These are phyloP conservation scores for Shiraia sp. DNA, from an alignment of 2,329 filamentous ascomycete species.

Conservation along the genomic window DNA sequence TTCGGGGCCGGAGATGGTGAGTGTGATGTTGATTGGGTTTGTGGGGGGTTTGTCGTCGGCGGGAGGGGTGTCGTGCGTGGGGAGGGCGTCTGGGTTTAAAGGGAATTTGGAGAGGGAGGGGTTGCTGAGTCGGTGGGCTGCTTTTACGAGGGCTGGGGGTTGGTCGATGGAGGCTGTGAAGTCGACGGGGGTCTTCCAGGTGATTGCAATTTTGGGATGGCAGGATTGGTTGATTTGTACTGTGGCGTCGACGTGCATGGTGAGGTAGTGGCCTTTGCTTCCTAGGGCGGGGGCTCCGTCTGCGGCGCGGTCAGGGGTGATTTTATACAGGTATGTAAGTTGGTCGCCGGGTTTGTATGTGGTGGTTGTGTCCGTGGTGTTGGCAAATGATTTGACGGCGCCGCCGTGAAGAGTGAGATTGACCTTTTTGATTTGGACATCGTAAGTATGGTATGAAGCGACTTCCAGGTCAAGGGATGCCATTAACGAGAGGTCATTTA, in stretches of 20 bases:
- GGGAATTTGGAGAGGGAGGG: slow-evolving; percentile 23
- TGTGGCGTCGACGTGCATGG: slow-evolving; percentile 64
- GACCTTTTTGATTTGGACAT: slow-evolving; percentile 65
- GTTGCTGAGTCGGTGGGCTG: slow-evolving; percentile 35
- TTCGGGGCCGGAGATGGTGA: slow-evolving; percentile 70
- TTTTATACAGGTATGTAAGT: slow-evolving; percentile 72
- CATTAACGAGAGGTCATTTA: slow-evolving; percentile 59
- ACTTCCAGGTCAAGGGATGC: slow-evolving; percentile 76
- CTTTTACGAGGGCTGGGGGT: slow-evolving; percentile 46
- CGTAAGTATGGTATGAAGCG: slow-evolving; percentile 69
- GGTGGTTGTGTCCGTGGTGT: slow-evolving; percentile 57
- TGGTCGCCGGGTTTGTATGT: slow-evolving; percentile 73
- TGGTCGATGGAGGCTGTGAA: slow-evolving; percentile 55
- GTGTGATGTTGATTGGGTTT: slow-evolving; percentile 69
- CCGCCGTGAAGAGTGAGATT: slow-evolving; percentile 62
- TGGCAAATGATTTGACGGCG: slow-evolving; percentile 56
- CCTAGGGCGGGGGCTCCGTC: slow-evolving; percentile 55
- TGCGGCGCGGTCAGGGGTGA: slow-evolving; percentile 49
- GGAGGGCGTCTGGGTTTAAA: slow-evolving; percentile 33
- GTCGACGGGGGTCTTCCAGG: slow-evolving; percentile 71
- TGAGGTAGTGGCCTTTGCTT: slow-evolving; percentile 48
- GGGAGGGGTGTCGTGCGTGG: slow-evolving; percentile 23
- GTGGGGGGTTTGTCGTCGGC: slow-evolving; percentile 24
- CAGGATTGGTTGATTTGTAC: slow-evolving; percentile 62
- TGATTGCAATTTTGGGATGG: slow-evolving; percentile 64